A percentile compares a stretch with the other conserved stretches of the same genome.
phyloP scores from a whole-genome alignment of 805 yeast species.

The Hanseniaspora jakobsenii region DNA sequence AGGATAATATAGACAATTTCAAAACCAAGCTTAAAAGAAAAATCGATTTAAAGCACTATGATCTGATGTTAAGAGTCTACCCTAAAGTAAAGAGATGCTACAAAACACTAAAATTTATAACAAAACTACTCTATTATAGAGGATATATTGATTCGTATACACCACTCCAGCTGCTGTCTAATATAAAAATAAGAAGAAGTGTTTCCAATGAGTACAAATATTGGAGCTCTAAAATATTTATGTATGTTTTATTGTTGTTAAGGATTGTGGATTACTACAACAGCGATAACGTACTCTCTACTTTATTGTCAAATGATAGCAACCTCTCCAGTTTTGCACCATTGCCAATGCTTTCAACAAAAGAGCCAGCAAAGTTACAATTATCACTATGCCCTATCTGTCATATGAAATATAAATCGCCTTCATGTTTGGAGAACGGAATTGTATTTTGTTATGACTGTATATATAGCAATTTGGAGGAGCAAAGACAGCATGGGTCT shows the following conservation, averaged over 20 bases:
- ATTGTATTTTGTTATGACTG: constrained; percentile 10
- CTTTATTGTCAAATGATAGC: not conserved
- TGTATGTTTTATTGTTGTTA: not conserved
- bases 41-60: not conserved
- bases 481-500: constrained; percentile 2
- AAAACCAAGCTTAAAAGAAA: not conserved
- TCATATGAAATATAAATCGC: not conserved
- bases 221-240: constrained; percentile 18
- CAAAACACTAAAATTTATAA: not conserved
- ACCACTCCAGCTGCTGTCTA: constrained; percentile 2
- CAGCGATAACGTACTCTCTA: constrained; percentile 1
- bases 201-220: constrained; percentile 23
- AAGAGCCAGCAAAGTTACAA: not conserved
- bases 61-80: constrained; percentile 7
- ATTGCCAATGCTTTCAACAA: not conserved
- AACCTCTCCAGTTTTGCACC: not conserved
- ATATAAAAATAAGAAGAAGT: constrained; percentile 3
- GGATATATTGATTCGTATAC: not conserved
- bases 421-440: constrained; percentile 10
- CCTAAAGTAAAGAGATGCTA: constrained; percentile 5
- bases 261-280: constrained; percentile 11
- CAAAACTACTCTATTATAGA: constrained; percentile 9
- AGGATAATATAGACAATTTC: constrained; percentile 8
- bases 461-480: constrained; percentile 8
- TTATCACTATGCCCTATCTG: constrained; percentile 5